A percentile compares a stretch with the other conserved stretches of the same genome.
Evolutionary conservation across 2,329 filamentous ascomycete genomes (phyloP).

Genomic region (Sclerotinia subarctica): DNA sequence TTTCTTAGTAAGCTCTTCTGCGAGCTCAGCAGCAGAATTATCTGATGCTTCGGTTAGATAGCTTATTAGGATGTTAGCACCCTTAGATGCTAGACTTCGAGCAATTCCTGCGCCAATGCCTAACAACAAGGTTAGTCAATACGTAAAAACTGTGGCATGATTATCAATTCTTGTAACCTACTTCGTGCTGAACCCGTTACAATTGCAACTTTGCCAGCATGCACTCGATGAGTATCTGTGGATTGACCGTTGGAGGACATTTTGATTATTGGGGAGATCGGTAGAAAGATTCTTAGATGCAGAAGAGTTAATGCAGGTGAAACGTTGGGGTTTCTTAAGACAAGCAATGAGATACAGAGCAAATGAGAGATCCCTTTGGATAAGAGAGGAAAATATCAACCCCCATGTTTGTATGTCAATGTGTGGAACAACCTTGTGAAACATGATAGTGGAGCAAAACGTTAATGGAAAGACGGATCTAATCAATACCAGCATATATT

Average conservation of each 20-base stretch:
- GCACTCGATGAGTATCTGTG: not conserved
- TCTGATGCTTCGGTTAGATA: conserved; percentile 60
- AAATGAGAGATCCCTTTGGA: not conserved
- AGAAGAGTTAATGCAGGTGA: not conserved
- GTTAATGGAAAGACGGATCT: not conserved
- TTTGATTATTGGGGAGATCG: not conserved
- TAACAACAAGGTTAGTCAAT: conserved; percentile 38
- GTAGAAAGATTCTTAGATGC: not conserved
- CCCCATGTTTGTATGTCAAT: conserved; percentile 8
- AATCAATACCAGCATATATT: not conserved
- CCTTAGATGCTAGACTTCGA: conserved; percentile 64
- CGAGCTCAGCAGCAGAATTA: conserved; percentile 50
- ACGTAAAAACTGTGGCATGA: not conserved
- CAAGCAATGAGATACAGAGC: not conserved
- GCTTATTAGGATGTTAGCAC: conserved; percentile 58
- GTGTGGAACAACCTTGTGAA: not conserved
- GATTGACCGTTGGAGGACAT: not conserved
- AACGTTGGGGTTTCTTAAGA: not conserved
- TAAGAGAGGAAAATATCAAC: not conserved
- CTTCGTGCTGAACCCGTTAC: conserved; percentile 75
- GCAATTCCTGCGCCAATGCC: conserved; percentile 66
- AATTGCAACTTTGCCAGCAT: conserved; percentile 69
- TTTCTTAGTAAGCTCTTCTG: conserved; percentile 48
- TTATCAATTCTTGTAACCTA: conserved; percentile 38
- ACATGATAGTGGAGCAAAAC: not conserved